Percentiles rank a stretch among this genome's conserved stretches.
Conservation (phyloP, 2,329 filamentous ascomycete species). For the Uncinocarpus reesii region DNA sequence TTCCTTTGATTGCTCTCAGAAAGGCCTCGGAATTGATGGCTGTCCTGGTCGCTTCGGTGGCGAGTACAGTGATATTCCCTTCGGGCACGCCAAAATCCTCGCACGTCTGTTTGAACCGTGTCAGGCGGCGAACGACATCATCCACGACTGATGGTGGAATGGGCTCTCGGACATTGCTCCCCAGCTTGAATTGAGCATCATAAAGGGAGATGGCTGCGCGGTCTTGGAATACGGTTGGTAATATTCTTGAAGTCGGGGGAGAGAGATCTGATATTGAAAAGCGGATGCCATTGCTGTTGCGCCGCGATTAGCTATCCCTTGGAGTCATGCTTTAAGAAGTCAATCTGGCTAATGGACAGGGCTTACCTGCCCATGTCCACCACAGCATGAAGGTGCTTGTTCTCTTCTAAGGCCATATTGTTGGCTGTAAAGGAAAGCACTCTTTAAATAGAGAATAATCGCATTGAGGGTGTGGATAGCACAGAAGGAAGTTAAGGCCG, state of each 20-base stretch:
- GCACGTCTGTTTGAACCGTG: conserved; percentile 63
- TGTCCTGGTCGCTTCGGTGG: conserved; percentile 79
- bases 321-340: too few relatives aligned
- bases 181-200: conserved; percentile 55
- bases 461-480: too few relatives aligned
- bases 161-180: conserved; percentile 36
- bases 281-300: conserved; percentile 68
- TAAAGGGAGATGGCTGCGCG: conserved; percentile 76
- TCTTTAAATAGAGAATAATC: not conserved
- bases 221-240: conserved; percentile 67
- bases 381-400: conserved; percentile 2
- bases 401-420: conserved; percentile 3
- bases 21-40: conserved; percentile 64
- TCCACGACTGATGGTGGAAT: conserved; percentile 52
- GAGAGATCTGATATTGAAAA: conserved; percentile 81
- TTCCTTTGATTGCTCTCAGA: conserved; percentile 51
- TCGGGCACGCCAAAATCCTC: conserved; percentile 55
- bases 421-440: not conserved
- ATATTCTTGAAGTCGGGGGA: conserved; percentile 57
- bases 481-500: too few relatives aligned
- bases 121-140: conserved; percentile 55
- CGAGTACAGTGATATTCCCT: conserved; percentile 61
- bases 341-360: not conserved
- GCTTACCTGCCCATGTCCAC: conserved; percentile 12
- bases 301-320: not conserved